These are phyloP conservation scores for Apiospora malaysiana DNA, from an alignment of 2,329 filamentous ascomycete genomes.

Conservation along the genomic window DNA sequence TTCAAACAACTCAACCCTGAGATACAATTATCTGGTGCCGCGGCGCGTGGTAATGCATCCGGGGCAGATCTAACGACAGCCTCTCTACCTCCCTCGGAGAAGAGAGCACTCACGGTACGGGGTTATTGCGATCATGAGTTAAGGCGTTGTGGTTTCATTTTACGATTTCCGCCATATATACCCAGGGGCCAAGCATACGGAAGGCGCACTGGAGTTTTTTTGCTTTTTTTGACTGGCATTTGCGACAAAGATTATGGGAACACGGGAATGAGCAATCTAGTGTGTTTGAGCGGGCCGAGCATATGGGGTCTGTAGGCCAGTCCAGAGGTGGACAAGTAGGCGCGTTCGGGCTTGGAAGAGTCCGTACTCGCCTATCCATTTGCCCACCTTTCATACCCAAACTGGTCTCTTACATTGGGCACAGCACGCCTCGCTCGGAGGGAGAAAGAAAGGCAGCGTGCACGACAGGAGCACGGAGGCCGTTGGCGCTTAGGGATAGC, in stretches of 20 bases:
- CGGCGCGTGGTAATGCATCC: neutral
- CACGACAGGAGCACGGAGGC: neutral
- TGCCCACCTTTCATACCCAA: no score
- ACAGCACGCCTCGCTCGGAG: neutral
- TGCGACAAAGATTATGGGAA: conserved; percentile 6
- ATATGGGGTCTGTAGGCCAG: neutral
- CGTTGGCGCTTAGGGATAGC: neutral
- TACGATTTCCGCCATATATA: conserved; percentile 29
- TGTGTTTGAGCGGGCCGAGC: neutral
- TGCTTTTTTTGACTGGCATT: conserved; percentile 29
- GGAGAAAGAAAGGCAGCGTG: neutral
- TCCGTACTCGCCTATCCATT: no score
- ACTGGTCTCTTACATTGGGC: neutral
- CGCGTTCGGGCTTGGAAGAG: no score
- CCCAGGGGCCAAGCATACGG: conserved; percentile 39
- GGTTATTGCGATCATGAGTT: conserved; percentile 24
- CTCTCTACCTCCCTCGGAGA: neutral
- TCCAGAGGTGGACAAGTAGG: no score
- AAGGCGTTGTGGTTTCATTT: conserved; percentile 19
- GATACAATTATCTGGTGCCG: neutral
- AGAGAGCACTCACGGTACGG: conserved; percentile 18
- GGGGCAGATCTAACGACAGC: conserved; percentile 12
- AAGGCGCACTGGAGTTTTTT: conserved; percentile 35
- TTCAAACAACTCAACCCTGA: no score
- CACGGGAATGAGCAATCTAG: conserved; percentile 5